Evolutionary conservation across 805 yeast species (phyloP), one percentile per base, ranked within the genome.

Genomic region (Tetrapisispora namnaoensis): DNA sequence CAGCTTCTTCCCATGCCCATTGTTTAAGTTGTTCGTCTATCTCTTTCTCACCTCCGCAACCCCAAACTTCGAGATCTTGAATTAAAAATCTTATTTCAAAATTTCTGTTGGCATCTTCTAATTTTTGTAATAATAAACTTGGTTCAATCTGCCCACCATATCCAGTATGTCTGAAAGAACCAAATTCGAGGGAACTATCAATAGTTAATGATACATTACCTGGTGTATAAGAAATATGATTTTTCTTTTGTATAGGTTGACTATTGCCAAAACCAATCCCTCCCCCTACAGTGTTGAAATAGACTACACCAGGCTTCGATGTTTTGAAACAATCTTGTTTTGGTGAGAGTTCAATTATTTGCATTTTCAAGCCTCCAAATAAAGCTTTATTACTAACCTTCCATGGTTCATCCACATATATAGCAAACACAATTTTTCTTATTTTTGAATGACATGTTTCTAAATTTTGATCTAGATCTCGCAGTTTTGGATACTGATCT

Each of bases 1-100:
- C 96, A 44, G 79, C 72, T 59, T 83, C 84, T 61, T 91, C 97
- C 96, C 96, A 89, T 56, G 83, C 89, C 93, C 95, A 85, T 51
- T 77, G 76, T 57, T 77, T 78, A 42, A 75, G 70, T 66, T 90
- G 96, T 52, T 83, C 90, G 30, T 76, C 82, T 43, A 89, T 68
- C 55, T 87, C 95, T 51, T 81, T 78, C 10, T 77, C 79, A 8
- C 86, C 79, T 1, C 97, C 98, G 49, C 88, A 77, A 0, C 98
- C 98, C 90, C 93, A 86, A 0, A 89, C 95, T 61, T 90, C 96
- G 24, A 90, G 68, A 54, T 84, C 90, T 5, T 81, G 78, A 8
- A 91, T 77, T 48, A 74, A 61, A 57, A 91, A 79, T 45, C 87
- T 69, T 51, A 83, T 81, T 61, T 91, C 97, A 57, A 71, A 84